These are phyloP conservation scores for Phellopilus nigrolimitatus DNA, from an alignment of 1,284 basidiomycete species.

Conservation along the genomic window DNA sequence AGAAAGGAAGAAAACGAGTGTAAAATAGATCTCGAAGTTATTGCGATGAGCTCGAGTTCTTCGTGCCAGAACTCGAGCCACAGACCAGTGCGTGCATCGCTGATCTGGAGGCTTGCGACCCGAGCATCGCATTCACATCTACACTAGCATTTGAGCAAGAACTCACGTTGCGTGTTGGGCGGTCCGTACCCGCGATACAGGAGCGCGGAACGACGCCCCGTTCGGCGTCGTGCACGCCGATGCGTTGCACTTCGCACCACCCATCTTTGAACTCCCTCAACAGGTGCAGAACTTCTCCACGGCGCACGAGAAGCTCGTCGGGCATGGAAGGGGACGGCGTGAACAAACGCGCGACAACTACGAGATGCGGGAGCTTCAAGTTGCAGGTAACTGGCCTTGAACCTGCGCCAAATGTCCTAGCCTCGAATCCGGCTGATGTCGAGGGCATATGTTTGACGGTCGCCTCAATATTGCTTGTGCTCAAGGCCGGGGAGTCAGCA, in stretches of 20 bases:
- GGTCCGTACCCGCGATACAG: constrained; percentile 37
- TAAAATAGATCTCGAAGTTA: too few species aligned
- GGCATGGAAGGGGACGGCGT: constrained; percentile 41
- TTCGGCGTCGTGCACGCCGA: constrained; percentile 38
- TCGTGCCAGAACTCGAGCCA: too few species aligned
- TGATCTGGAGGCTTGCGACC: too few species aligned
- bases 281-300: constrained; percentile 53
- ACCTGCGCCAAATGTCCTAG: constrained; percentile 14
- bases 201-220: constrained; percentile 56
- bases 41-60: too few species aligned
- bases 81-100: too few species aligned
- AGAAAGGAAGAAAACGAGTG: not conserved
- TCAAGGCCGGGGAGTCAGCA: too few species aligned
- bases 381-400: constrained; percentile 23
- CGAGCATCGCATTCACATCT: too few species aligned
- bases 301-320: constrained; percentile 51
- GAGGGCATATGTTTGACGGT: too few species aligned
- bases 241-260: constrained; percentile 60
- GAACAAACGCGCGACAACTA: constrained; percentile 50
- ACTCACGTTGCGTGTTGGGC: not conserved
- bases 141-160: not conserved
- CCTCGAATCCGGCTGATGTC: too few species aligned
- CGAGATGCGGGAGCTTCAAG: constrained; percentile 42
- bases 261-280: constrained; percentile 61
- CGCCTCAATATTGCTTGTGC: too few species aligned